Percentiles rank a stretch among this genome's conserved stretches.
Evolutionary conservation across 768 basidiomycete species (phyloP).

Genomic region (Stropharia rugosoannulata): DNA sequence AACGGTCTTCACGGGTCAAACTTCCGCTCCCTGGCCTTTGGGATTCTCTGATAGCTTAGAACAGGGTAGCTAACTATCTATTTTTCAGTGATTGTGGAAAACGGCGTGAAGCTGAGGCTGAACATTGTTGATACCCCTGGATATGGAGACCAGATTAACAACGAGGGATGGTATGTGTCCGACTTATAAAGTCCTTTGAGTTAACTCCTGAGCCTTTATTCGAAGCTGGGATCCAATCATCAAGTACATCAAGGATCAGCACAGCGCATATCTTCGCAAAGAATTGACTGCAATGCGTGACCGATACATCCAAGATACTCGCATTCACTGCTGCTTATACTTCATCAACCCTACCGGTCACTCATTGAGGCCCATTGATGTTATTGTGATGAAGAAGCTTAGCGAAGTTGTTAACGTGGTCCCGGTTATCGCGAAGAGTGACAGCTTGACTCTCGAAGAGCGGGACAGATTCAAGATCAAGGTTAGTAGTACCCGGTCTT

Average conservation of each 20-base stretch:
- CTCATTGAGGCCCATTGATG: slow-evolving; percentile 92
- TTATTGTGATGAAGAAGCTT: slow-evolving; percentile 98
- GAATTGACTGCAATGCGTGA: slow-evolving; percentile 99
- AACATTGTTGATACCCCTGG: slow-evolving; percentile 99
- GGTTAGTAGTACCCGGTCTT: slow-evolving; percentile 39
- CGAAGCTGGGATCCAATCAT: slow-evolving; percentile 98
- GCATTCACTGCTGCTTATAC: slow-evolving; percentile 97
- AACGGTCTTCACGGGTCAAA: slow-evolving; percentile 5
- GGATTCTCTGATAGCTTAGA: neutral
- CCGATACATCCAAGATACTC: slow-evolving; percentile 96
- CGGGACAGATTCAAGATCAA: slow-evolving; percentile 90
- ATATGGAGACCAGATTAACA: slow-evolving; percentile 98
- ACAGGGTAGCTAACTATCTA: slow-evolving; percentile 1
- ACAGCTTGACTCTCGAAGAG: slow-evolving; percentile 92
- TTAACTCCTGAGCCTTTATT: neutral
- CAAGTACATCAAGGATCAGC: slow-evolving; percentile 99
- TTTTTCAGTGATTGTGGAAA: slow-evolving; percentile 85
- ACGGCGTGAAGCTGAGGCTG: slow-evolving; percentile 89
- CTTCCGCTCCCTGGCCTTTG: slow-evolving; percentile 2
- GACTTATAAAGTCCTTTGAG: slow-evolving; percentile 7
- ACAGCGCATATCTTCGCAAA: slow-evolving; percentile 97
- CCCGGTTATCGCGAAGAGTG: slow-evolving; percentile 98
- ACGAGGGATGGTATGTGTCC: slow-evolving; percentile 85
- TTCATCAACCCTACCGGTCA: slow-evolving; percentile 99
- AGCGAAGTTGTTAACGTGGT: slow-evolving; percentile 99